Percentiles rank a stretch among this genome's conserved stretches.
Evolutionary conservation across 768 basidiomycete genomes (phyloP).

Genomic region (Mycena vitilis): DNA sequence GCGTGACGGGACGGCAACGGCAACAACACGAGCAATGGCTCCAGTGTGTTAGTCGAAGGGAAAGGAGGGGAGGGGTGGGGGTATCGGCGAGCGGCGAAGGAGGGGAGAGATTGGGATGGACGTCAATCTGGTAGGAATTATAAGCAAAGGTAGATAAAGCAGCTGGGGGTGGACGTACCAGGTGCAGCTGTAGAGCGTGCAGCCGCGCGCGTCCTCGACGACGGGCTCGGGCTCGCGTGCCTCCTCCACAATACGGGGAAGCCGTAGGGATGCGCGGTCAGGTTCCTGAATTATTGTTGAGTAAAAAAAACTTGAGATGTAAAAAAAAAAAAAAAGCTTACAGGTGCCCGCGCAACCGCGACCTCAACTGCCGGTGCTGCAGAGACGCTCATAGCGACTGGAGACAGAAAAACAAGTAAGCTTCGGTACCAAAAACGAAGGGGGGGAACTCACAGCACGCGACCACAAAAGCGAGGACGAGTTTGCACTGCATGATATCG

Average conservation of each 20-base stretch:
- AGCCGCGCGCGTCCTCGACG: conserved; percentile 29
- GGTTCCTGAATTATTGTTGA: conserved; percentile 3
- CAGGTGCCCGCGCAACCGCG: conserved; percentile 20
- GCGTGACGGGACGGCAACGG: not conserved
- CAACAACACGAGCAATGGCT: conserved; percentile 32
- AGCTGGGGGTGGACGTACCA: conserved; percentile 16
- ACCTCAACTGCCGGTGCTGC: conserved; percentile 31
- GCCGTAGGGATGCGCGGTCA: not conserved
- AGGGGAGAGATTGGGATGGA: too few species aligned
- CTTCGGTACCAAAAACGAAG: not conserved
- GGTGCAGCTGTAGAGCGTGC: conserved; percentile 34
- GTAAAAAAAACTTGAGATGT: too few species aligned
- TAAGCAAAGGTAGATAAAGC: not conserved
- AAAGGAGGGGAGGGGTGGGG: not conserved
- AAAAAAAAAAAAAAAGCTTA: not conserved
- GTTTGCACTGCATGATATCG: conserved; percentile 33
- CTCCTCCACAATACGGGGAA: conserved; percentile 25
- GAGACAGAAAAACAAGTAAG: conserved; percentile 14
- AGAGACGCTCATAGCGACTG: conserved; percentile 33
- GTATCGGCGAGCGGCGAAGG: too few species aligned
- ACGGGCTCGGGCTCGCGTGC: conserved; percentile 16
- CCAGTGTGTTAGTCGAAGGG: conserved; percentile 14
- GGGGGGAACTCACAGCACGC: conserved; percentile 28
- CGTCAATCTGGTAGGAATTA: not conserved
- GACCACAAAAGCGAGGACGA: conserved; percentile 27